These are phyloP conservation scores for Arachnomyces sp. DNA, from an alignment of 2,329 filamentous ascomycete genomes.

Conservation along the genomic window DNA sequence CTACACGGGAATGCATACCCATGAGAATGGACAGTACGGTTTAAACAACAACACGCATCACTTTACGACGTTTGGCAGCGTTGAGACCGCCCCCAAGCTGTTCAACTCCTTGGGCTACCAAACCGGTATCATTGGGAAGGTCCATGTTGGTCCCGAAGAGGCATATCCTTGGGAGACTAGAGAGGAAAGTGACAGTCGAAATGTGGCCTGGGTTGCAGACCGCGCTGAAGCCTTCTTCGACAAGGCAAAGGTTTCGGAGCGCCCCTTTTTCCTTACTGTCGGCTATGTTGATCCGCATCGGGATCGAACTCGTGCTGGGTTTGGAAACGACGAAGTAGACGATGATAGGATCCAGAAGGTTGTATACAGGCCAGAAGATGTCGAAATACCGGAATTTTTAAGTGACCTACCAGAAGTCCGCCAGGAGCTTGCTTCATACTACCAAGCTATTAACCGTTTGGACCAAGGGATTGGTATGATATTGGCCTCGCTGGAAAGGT, in stretches of 20 bases:
- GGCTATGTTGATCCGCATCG: conserved; percentile 42
- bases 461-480: conserved; percentile 36
- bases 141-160: conserved; percentile 38
- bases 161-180: conserved; percentile 37
- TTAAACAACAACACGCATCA: conserved; percentile 31
- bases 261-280: conserved; percentile 40
- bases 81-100: conserved; percentile 35
- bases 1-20: conserved; percentile 1
- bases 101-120: conserved; percentile 35
- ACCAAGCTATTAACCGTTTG: conserved; percentile 31
- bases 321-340: conserved; percentile 35
- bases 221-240: conserved; percentile 33
- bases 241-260: conserved; percentile 19
- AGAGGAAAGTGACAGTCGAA: conserved; percentile 36
- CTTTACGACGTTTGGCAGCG: conserved; percentile 38
- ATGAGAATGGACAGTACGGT: conserved; percentile 42
- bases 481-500: conserved; percentile 24
- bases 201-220: conserved; percentile 36
- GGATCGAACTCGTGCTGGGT: conserved; percentile 33
- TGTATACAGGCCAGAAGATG: conserved; percentile 24
- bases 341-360: conserved; percentile 8
- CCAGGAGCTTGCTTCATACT: conserved; percentile 38
- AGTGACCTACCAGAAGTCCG: conserved; percentile 34
- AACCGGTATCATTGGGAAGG: conserved; percentile 42
- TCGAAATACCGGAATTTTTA: conserved; percentile 36